A percentile compares a stretch with the other conserved stretches of the same genome.
phyloP scores from a whole-genome alignment of 2,329 filamentous ascomycete genomes.

The Apiospora saccharicola region DNA sequence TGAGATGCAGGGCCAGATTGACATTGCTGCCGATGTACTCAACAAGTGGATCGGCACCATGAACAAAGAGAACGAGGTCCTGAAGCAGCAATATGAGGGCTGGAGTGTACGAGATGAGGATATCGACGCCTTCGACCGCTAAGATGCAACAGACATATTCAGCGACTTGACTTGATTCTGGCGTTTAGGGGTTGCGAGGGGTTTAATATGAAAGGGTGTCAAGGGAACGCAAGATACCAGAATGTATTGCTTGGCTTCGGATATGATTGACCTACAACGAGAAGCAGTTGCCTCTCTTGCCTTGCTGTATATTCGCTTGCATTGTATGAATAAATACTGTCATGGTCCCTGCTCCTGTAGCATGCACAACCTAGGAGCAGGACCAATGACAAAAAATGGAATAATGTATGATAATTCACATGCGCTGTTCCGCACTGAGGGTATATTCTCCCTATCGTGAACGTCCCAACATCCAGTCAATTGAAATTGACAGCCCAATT shows the following conservation, averaged over 20 bases:
- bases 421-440: neutral
- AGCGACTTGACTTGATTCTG: constrained; percentile 2
- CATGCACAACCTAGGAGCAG: neutral
- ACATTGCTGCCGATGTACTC: constrained; percentile 40
- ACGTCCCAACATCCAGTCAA: too few species aligned
- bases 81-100: constrained; percentile 39
- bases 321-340: neutral
- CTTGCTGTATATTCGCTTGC: constrained; percentile 14
- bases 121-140: constrained; percentile 34
- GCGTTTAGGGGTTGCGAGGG: constrained; percentile 12
- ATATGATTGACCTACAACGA: neutral
- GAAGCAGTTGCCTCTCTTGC: constrained; percentile 15
- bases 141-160: neutral
- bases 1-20: constrained; percentile 36
- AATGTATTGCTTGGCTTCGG: constrained; percentile 13
- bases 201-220: constrained; percentile 1
- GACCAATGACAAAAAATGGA: neutral
- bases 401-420: neutral
- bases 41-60: constrained; percentile 38
- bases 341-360: neutral
- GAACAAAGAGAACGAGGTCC: constrained; percentile 37
- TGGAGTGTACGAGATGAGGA: constrained; percentile 42
- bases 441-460: fast-evolving
- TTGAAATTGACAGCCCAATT: neutral
- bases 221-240: constrained; percentile 14